phyloP scores from a whole-genome alignment of 768 basidiomycete species.

The Leccinum subtestaceum region DNA sequence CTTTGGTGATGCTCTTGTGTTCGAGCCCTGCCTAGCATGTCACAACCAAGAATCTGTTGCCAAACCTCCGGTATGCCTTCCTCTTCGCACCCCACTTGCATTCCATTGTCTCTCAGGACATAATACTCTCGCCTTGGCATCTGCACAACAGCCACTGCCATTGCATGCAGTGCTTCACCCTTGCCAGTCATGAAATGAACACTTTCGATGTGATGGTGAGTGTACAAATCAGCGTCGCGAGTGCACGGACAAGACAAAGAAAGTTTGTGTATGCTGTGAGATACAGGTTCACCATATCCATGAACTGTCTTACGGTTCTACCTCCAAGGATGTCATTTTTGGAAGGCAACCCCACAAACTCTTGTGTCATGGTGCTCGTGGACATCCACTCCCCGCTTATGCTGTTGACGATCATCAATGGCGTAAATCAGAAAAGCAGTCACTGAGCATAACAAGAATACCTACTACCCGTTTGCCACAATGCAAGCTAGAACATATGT shows the following conservation, averaged over 20 bases:
- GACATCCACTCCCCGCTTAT: constrained; percentile 71
- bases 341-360: constrained; percentile 52
- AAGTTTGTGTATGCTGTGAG: constrained; percentile 54
- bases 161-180: constrained; percentile 49
- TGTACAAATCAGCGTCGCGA: constrained; percentile 25
- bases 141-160: constrained; percentile 66
- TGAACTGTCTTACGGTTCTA: constrained; percentile 21
- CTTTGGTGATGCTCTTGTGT: no score
- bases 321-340: constrained; percentile 5
- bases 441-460: no score
- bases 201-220: constrained; percentile 77
- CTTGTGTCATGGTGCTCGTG: constrained; percentile 66
- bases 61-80: constrained; percentile 64
- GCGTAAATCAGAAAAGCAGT: no score
- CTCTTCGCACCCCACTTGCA: constrained; percentile 75
- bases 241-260: neutral
- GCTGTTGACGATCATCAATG: constrained; percentile 32
- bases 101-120: constrained; percentile 70
- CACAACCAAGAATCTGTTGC: constrained; percentile 57
- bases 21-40: constrained; percentile 14
- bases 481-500: no score
- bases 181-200: constrained; percentile 55
- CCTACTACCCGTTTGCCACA: no score
- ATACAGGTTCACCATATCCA: constrained; percentile 56
- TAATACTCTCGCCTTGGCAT: constrained; percentile 68